Conservation (phyloP, 768 basidiomycete species). For the Flagelloscypha sp. region DNA sequence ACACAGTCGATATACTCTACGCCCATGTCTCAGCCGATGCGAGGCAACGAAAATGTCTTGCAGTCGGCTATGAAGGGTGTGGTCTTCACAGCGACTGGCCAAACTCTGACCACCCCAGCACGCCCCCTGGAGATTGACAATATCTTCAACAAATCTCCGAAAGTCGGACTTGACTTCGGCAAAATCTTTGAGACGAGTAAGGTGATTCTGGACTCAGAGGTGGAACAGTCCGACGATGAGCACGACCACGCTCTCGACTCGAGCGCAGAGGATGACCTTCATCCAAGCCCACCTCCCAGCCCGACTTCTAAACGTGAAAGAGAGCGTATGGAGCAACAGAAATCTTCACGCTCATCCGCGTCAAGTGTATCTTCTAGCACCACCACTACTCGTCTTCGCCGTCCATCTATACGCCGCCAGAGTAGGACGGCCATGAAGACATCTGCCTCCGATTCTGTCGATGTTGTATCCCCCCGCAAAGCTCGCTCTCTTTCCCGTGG, state of each 20-base stretch:
- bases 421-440: constrained; percentile 26
- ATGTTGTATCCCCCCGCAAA: constrained; percentile 15
- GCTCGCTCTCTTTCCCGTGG: constrained; percentile 10
- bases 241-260: constrained; percentile 18
- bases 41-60: too few species aligned
- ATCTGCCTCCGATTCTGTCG: constrained; percentile 34
- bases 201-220: constrained; percentile 18
- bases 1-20: neutral
- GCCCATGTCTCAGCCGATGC: too few species aligned
- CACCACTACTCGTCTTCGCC: constrained; percentile 41
- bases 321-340: constrained; percentile 20
- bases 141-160: constrained; percentile 62
- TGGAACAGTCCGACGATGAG: constrained; percentile 19
- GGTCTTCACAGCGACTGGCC: constrained; percentile 70
- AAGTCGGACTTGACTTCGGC: constrained; percentile 64
- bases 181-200: constrained; percentile 56
- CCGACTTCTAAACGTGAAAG: constrained; percentile 41
- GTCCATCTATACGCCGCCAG: constrained; percentile 44
- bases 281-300: constrained; percentile 33
- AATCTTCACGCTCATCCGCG: constrained; percentile 16
- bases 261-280: constrained; percentile 18
- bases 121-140: constrained; percentile 58
- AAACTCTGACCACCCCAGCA: constrained; percentile 62
- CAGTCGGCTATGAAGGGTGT: constrained; percentile 76
- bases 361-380: too few species aligned